phyloP scores from a whole-genome alignment of 495 filamentous ascomycete genomes.

The Talaromyces liani region DNA sequence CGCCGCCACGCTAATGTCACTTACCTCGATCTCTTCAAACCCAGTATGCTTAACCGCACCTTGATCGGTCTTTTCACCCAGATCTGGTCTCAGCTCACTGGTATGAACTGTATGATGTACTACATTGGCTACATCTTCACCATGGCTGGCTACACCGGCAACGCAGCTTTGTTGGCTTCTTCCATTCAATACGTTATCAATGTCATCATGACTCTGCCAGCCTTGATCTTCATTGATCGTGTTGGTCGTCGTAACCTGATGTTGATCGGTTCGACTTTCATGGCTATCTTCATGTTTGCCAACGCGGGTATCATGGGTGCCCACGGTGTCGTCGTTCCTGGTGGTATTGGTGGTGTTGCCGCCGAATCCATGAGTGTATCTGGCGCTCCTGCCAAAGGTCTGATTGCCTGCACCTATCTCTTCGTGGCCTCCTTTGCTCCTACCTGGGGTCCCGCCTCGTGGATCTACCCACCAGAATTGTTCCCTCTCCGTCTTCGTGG shows the following conservation, averaged over 20 bases:
- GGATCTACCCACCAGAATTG: conserved; percentile 63
- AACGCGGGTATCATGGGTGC: conserved; percentile 61
- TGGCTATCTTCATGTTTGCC: conserved; percentile 61
- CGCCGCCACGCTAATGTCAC: conserved; percentile 51
- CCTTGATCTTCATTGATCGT: conserved; percentile 51
- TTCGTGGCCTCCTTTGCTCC: conserved; percentile 54
- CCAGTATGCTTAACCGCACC: conserved; percentile 67
- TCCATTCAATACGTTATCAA: conserved; percentile 68
- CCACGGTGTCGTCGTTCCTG: conserved; percentile 39
- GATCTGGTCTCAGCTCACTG: conserved; percentile 78
- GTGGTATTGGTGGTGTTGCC: conserved; percentile 28
- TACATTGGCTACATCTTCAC: conserved; percentile 59
- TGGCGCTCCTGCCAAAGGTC: conserved; percentile 40
- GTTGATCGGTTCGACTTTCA: conserved; percentile 55
- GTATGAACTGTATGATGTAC: conserved; percentile 84
- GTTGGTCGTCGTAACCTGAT: conserved; percentile 62
- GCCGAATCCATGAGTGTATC: conserved; percentile 36
- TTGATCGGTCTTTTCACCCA: conserved; percentile 71
- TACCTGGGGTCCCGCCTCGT: conserved; percentile 59
- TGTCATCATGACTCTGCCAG: conserved; percentile 44
- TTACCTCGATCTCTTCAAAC: conserved; percentile 62
- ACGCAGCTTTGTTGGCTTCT: conserved; percentile 57
- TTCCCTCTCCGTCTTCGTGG: conserved; percentile 58
- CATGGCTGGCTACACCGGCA: conserved; percentile 57
- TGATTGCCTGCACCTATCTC: conserved; percentile 58